Evolutionary conservation across 2,329 filamentous ascomycete species (phyloP).

Genomic region (Trichoderma aggressivum): DNA sequence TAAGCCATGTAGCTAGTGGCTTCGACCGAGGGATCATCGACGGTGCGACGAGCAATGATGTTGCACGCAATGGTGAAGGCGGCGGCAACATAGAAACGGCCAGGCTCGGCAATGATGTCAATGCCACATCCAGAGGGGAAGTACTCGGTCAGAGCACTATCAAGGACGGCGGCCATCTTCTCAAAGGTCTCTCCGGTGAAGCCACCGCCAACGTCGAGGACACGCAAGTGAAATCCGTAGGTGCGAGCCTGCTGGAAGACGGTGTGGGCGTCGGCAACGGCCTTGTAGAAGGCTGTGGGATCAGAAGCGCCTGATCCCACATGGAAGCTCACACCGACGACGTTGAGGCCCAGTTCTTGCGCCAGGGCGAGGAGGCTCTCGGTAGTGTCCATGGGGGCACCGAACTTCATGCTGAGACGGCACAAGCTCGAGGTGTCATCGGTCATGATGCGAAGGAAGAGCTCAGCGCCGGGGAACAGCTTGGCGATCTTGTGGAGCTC

Average conservation of each 20-base stretch:
- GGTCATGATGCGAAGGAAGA: conserved; percentile 91
- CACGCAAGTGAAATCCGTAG: conserved; percentile 77
- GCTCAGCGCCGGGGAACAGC: conserved; percentile 81
- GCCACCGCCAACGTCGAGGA: conserved; percentile 89
- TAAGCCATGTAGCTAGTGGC: conserved; percentile 91
- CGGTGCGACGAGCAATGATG: conserved; percentile 89
- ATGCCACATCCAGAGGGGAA: conserved; percentile 72
- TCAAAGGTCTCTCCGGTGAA: conserved; percentile 92
- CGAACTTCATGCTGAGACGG: conserved; percentile 95
- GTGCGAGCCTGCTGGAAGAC: conserved; percentile 83
- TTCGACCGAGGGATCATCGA: conserved; percentile 64
- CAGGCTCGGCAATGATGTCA: conserved; percentile 90
- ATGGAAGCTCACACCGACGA: conserved; percentile 96
- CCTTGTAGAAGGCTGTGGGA: conserved; percentile 84
- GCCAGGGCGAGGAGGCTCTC: conserved; percentile 75
- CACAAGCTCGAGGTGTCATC: conserved; percentile 94
- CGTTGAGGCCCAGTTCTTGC: conserved; percentile 77
- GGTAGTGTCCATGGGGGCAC: conserved; percentile 81
- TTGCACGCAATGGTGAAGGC: conserved; percentile 95
- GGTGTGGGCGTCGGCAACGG: conserved; percentile 79
- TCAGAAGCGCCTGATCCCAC: conserved; percentile 95
- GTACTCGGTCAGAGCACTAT: conserved; percentile 76
- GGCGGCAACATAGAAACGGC: conserved; percentile 89
- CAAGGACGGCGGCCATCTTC: conserved; percentile 77
- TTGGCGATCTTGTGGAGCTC: conserved; percentile 98